phyloP scores from a whole-genome alignment of 2,329 filamentous ascomycete genomes.

The Neobulgaria alba region DNA sequence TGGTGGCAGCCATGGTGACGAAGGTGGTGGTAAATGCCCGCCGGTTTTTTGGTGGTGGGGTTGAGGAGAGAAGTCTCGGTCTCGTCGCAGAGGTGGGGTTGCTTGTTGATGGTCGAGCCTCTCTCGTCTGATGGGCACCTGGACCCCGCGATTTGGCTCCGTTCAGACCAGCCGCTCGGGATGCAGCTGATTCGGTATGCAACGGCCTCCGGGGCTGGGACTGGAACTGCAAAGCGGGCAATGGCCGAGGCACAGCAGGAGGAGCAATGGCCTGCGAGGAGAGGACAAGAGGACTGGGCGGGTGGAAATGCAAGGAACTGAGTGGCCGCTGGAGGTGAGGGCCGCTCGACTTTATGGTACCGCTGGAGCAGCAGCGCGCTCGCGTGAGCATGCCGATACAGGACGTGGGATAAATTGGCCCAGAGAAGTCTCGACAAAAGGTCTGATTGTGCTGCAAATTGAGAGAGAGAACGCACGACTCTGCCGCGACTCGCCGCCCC shows the following conservation, averaged over 20 bases:
- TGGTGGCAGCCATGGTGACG: slow-evolving; percentile 70
- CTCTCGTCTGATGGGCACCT: no score
- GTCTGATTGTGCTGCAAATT: neutral
- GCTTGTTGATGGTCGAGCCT: neutral
- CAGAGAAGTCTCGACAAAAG: no score
- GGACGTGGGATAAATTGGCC: neutral
- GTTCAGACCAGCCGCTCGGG: neutral
- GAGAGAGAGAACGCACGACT: neutral
- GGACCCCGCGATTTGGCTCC: slow-evolving; percentile 1
- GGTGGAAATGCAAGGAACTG: neutral
- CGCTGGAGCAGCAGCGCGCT: neutral
- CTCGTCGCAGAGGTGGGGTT: slow-evolving; percentile 11
- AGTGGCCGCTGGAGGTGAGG: neutral
- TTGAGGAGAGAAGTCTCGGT: slow-evolving; percentile 1
- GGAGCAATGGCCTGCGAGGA: neutral
- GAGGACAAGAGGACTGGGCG: neutral
- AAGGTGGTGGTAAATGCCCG: slow-evolving; percentile 41
- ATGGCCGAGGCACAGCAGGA: neutral
- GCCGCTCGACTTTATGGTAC: neutral
- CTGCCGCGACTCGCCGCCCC: neutral
- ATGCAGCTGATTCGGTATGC: neutral
- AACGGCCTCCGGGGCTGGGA: neutral
- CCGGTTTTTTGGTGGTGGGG: neutral
- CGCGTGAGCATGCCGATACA: slow-evolving; percentile 1
- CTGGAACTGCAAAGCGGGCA: neutral